Evolutionary conservation across 2,329 filamentous ascomycete genomes (phyloP).

Genomic region (Paecilomyces fulvus): DNA sequence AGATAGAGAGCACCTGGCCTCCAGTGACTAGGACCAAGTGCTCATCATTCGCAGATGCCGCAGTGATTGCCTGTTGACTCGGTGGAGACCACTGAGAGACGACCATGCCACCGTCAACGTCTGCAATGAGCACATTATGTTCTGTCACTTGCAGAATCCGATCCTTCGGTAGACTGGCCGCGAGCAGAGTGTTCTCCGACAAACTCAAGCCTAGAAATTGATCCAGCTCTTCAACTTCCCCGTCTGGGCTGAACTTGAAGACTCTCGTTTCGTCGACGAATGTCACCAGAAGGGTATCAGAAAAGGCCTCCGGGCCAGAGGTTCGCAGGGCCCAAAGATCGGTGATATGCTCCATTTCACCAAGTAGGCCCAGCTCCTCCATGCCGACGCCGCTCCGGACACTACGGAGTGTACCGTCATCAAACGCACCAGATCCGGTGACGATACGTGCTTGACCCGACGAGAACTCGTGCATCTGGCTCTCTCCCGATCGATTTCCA

Average conservation of each 20-base stretch:
- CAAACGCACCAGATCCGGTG: slow-evolving; percentile 81
- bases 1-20: slow-evolving; percentile 61
- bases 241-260: slow-evolving; percentile 65
- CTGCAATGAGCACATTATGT: slow-evolving; percentile 52
- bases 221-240: slow-evolving; percentile 81
- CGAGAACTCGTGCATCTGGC: slow-evolving; percentile 79
- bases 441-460: slow-evolving; percentile 92
- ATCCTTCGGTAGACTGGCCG: slow-evolving; percentile 54
- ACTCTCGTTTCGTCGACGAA: slow-evolving; percentile 76
- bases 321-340: slow-evolving; percentile 62
- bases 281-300: slow-evolving; percentile 69
- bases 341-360: slow-evolving; percentile 65
- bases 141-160: slow-evolving; percentile 70
- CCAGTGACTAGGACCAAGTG: slow-evolving; percentile 66
- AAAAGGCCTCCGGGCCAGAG: slow-evolving; percentile 33
- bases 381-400: slow-evolving; percentile 90
- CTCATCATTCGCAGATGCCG: slow-evolving; percentile 63
- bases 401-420: slow-evolving; percentile 79
- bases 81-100: slow-evolving; percentile 40
- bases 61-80: slow-evolving; percentile 55
- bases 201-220: slow-evolving; percentile 62
- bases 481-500: slow-evolving; percentile 72
- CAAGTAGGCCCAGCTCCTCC: slow-evolving; percentile 75
- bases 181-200: slow-evolving; percentile 63
- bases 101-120: slow-evolving; percentile 43